Base-by-base conservation (phyloP, 2,329 filamentous ascomycete genomes). In the Tolypocladium ophioglossoides region DNA sequence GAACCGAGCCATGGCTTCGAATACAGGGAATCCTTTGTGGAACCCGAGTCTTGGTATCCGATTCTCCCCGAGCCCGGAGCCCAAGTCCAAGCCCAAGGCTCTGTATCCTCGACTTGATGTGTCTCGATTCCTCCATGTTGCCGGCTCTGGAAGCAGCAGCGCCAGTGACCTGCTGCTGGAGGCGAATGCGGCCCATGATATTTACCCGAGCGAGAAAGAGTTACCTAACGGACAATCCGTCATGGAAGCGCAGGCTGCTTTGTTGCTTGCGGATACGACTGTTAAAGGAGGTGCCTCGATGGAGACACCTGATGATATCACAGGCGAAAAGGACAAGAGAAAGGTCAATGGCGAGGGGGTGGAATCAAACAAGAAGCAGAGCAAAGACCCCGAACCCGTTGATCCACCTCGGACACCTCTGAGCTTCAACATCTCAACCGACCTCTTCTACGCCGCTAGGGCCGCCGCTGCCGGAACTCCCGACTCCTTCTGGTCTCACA, bases 401-500 rank as follows among this genome's bases (percentile, higher is more conserved):
- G 50, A 57, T 11, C 66, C 64, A 8, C 68, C 68, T 5, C 55
- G 54, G 4, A 67, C 68, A 14, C 56, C 58, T 7, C 53, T 66
- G 30, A 57, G 59, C 30, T 71, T 66, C 57, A 65, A 62, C 41
- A 67, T 71, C 16, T 63, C 63, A 18, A 52, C 57, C 20, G 57
- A 65, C 1, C 58, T 62, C 35, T 70, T 70, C 53, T 55, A 66
- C 38, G 69, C 71, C 1, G 82, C 82, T 2, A 76, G 74, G 56
- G 63, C 69, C 5, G 76, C 79, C 1, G 60, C 68, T 0, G 59
- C 68, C 6, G 78, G 72, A 11, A 71, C 74, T 0, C 63, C 69
- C 1, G 70, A 69, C 50, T 84, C 82, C 0, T 88, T 76, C 65
- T 94, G 87, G 87, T 82, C 78, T 2, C 81, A 91, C 66, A 74